Base-by-base conservation (phyloP, 2,329 filamentous ascomycete genomes). In the Tolypocladium tundrense region DNA sequence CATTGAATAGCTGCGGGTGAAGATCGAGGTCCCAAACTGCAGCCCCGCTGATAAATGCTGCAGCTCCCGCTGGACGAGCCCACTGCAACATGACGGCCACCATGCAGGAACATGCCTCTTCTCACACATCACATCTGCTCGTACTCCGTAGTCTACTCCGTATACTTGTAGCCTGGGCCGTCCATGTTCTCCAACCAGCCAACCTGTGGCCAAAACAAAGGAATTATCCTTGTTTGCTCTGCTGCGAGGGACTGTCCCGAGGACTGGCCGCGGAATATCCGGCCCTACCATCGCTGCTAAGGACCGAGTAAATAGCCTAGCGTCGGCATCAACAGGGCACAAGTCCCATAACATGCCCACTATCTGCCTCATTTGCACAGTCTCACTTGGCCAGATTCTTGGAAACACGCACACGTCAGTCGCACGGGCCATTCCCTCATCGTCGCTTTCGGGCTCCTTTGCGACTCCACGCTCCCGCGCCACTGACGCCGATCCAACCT, bases 401-500 rank as follows among this genome's bases (percentile, higher is more conserved):
- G 33, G n/a, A 41, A 37, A 54, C 58, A 61, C 60, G 59, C 59
- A 58, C 62, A 60, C 60, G 31, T 33, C n/a, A 50, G 50, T 59
- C 51, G 43, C 56, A 60, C 54, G 57, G 55, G 59, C 58, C 54
- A 57, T 54, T 63, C 55, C 54, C 58, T 58, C 57, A 57, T 62
- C 59, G 59, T 16, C 37, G 16, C 35, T 10, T 24, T 40, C 35
- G 10, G 27, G 39, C 52, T 50, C 45, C 21, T 27, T 24, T 40
- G 10, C 33, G 35, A 37, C 51, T 65, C 66, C 67, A 60, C 64
- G 58, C 64, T 64, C 64, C 66, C 64, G 66, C 68, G 68, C 68
- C 66, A 65, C 66, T 62, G 65, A 67, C 68, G 65, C 65, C 63
- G 62, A 61, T 60, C 65, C 61, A 66, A 64, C 63, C 67, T 67